Evolutionary conservation across 1,284 basidiomycete species (phyloP).

Genomic region (Apiotrichum sp.): DNA sequence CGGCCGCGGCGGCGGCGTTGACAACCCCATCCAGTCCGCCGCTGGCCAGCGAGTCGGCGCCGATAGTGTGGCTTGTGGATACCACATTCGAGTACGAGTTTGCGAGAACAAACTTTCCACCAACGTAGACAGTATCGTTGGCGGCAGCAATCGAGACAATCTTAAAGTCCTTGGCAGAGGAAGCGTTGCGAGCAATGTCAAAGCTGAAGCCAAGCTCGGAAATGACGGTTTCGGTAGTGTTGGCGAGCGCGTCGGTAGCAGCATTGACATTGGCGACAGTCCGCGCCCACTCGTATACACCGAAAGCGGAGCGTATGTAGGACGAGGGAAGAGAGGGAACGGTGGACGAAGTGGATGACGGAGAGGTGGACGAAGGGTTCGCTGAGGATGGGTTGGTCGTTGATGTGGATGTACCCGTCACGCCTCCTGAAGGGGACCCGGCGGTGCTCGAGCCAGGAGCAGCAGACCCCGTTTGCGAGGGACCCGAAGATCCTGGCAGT

Average conservation of each 20-base stretch:
- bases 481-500: too few species aligned
- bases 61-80: constrained; percentile 50
- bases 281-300: constrained; percentile 37
- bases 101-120: constrained; percentile 65
- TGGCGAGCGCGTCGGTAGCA: constrained; percentile 52
- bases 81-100: constrained; percentile 64
- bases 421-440: too few species aligned
- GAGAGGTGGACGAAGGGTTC: not conserved
- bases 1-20: constrained; percentile 58
- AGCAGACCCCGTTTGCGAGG: too few species aligned
- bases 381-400: too few species aligned
- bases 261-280: constrained; percentile 28
- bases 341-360: constrained; percentile 8
- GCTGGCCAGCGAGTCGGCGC: constrained; percentile 50
- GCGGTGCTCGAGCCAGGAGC: too few species aligned
- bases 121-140: constrained; percentile 64
- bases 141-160: constrained; percentile 58
- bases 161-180: constrained; percentile 46
- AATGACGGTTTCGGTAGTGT: constrained; percentile 64
- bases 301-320: constrained; percentile 25
- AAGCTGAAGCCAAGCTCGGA: constrained; percentile 60
- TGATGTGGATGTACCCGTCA: too few species aligned
- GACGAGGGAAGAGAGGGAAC: constrained; percentile 17
- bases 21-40: constrained; percentile 71
- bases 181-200: constrained; percentile 44